Conservation (phyloP, 75 land plant species). For the Adiantum capillusveneris region DNA sequence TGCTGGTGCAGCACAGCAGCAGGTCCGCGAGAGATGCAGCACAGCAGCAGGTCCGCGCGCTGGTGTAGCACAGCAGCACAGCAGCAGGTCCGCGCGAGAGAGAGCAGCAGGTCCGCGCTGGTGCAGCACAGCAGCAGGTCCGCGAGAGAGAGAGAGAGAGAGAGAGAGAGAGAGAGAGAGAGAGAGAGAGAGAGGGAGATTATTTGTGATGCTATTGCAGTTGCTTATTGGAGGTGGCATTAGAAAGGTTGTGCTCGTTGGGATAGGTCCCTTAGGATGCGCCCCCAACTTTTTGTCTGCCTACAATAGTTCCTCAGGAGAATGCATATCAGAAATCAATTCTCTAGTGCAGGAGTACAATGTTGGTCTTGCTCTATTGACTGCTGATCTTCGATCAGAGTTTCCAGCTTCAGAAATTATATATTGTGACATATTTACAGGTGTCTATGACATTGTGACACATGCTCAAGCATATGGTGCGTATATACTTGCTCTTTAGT, state of each 20-base stretch:
- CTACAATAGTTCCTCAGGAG: slow-evolving; percentile 34
- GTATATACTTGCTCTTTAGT: no score
- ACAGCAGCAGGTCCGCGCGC: no score
- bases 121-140: no score
- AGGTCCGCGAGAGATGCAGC: no score
- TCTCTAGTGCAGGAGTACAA: slow-evolving; percentile 57
- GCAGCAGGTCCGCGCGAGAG: no score
- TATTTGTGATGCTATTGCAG: slow-evolving; percentile 20
- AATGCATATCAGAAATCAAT: slow-evolving; percentile 52
- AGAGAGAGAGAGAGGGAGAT: no score
- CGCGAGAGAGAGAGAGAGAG: no score
- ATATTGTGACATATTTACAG: slow-evolving; percentile 58
- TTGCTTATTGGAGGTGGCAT: slow-evolving; percentile 42
- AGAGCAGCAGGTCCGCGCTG: no score
- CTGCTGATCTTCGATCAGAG: slow-evolving; percentile 31
- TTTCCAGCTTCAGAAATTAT: slow-evolving; percentile 35
- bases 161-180: no score
- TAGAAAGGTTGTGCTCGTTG: slow-evolving; percentile 51
- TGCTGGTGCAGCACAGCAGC: no score
- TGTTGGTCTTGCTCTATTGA: slow-evolving; percentile 34
- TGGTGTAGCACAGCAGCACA: no score
- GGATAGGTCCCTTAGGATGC: slow-evolving; percentile 67
- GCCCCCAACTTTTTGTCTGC: slow-evolving; percentile 59
- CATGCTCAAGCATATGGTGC: slow-evolving; percentile 44
- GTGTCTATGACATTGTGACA: slow-evolving; percentile 49